These are phyloP conservation scores for Apophysomyces sp. DNA, from an alignment of 371 early-diverging fungal species.

Conservation along the genomic window DNA sequence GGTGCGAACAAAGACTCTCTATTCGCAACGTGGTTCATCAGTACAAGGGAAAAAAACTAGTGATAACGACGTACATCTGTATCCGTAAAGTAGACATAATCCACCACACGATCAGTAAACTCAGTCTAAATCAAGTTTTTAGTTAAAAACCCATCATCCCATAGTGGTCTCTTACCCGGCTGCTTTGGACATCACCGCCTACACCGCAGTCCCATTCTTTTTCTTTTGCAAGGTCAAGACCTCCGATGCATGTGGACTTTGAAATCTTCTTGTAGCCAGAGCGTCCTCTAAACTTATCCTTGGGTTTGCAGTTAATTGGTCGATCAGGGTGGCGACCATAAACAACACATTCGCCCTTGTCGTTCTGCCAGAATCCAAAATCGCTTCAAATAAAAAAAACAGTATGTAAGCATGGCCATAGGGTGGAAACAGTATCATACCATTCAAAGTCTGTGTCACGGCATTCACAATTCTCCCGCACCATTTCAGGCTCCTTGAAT, in stretches of 20 bases:
- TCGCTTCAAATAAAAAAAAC: conserved; percentile 44
- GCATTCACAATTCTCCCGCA: conserved; percentile 63
- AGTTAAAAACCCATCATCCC: too few species aligned
- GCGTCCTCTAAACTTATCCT: conserved; percentile 56
- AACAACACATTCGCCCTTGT: conserved; percentile 60
- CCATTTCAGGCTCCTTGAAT: conserved; percentile 57
- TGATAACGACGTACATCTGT: conserved; percentile 30
- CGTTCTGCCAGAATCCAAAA: conserved; percentile 74
- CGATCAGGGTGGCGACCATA: conserved; percentile 69
- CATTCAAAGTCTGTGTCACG: conserved; percentile 77
- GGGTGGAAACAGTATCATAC: conserved; percentile 18
- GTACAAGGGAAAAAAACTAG: neutral
- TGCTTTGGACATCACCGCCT: conserved; percentile 26
- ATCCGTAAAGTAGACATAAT: conserved; percentile 68
- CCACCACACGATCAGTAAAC: conserved; percentile 51
- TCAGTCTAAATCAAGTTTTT: conserved; percentile 16
- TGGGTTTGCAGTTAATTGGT: conserved; percentile 58
- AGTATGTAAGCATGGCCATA: neutral
- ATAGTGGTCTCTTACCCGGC: conserved; percentile 8
- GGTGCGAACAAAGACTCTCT: conserved; percentile 59
- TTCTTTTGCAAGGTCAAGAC: conserved; percentile 53
- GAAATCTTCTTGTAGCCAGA: conserved; percentile 72
- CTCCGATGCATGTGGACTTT: conserved; percentile 65
- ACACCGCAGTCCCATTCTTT: conserved; percentile 50
- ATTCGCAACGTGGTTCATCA: conserved; percentile 3